Conservation (phyloP, 2,329 filamentous ascomycete genomes). For the Botrytis squamosa region DNA sequence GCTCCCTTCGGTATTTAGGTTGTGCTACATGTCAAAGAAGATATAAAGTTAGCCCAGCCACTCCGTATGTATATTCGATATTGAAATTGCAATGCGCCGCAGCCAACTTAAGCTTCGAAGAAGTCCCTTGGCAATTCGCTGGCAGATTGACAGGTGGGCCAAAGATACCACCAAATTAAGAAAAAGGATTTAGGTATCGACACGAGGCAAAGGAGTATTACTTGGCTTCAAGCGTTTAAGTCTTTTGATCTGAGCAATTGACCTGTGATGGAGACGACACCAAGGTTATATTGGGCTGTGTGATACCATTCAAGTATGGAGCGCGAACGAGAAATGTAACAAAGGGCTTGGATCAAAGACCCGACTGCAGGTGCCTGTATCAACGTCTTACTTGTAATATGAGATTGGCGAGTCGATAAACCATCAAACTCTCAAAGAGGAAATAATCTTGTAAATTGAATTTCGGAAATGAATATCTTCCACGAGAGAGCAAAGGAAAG, state of each 20-base stretch:
- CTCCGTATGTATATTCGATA: constrained; percentile 11
- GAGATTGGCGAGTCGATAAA: background rate
- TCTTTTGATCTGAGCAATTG: background rate
- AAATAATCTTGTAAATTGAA: background rate
- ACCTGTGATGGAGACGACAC: constrained; percentile 6
- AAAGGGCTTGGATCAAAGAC: constrained; percentile 20
- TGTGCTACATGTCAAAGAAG: constrained; percentile 27
- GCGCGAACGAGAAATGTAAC: constrained; percentile 11
- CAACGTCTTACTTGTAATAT: background rate
- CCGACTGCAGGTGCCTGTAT: background rate
- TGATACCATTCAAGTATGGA: background rate
- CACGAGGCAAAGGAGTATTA: background rate
- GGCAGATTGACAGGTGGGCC: constrained; percentile 8
- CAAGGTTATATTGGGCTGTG: constrained; percentile 5
- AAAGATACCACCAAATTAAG: background rate
- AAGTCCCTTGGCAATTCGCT: constrained; percentile 7
- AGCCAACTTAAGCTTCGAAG: constrained; percentile 5
- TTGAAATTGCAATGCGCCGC: constrained; percentile 15
- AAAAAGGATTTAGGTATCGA: background rate
- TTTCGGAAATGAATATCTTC: background rate
- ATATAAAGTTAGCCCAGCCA: constrained; percentile 24
- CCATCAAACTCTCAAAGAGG: background rate
- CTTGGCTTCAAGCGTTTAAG: constrained; percentile 12
- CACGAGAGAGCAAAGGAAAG: constrained; percentile 28
- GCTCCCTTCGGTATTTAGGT: constrained; percentile 25